Conservation (phyloP, 164 flowering plant genomes). For the grape (Vitis vinifera) region ASM3070453v1 NC_081811.1:27942001-27942500, state of each 20-base stretch:
- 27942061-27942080: background rate
- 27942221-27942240: background rate
- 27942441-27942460: background rate
- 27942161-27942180: slow-evolving; percentile 56
- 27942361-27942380: slow-evolving; percentile 78
- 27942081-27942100: slow-evolving; percentile 75
- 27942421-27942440: slow-evolving; percentile 35
- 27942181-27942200: background rate
- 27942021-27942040: background rate
- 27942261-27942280: slow-evolving; percentile 40
- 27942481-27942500: background rate
- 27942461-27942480: too few relatives aligned
- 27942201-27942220: background rate
- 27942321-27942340: slow-evolving; percentile 81
- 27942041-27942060: background rate
- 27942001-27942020: background rate
- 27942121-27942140: slow-evolving; percentile 88
- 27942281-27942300: slow-evolving; percentile 77
- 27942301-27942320: slow-evolving; percentile 67
- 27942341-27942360: slow-evolving; percentile 92
- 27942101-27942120: slow-evolving; percentile 94
- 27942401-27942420: slow-evolving; percentile 39
- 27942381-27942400: slow-evolving; percentile 62
- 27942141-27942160: slow-evolving; percentile 86
- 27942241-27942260: too few relatives aligned